Conservation (phyloP, 495 filamentous ascomycete genomes). For the Tuber melanosporum region DNA sequence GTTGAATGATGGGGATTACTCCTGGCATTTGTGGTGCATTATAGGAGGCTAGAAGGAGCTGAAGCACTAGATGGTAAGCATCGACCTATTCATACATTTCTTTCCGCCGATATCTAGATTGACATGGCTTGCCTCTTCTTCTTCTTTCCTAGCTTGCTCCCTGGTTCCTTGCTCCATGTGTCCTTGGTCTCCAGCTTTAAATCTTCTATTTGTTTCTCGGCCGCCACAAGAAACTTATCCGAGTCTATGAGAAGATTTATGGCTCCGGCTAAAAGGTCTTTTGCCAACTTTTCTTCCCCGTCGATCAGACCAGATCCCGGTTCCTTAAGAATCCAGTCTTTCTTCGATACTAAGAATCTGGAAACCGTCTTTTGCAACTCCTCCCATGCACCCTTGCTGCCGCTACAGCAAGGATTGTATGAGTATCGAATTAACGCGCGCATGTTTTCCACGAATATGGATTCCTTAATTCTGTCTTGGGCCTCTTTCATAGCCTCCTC, state of each 20-base stretch:
- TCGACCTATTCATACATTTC: not conserved
- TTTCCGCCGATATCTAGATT: not conserved
- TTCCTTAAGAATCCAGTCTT: not conserved
- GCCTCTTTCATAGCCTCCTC: not conserved
- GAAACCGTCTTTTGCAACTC: not conserved
- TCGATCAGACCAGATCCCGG: not conserved
- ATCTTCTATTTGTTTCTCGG: not conserved
- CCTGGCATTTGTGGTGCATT: not conserved
- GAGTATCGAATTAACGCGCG: not conserved
- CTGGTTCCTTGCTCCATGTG: not conserved
- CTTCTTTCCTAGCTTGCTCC: not conserved
- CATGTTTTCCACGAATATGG: not conserved
- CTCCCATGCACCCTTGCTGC: not conserved
- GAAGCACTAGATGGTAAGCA: not conserved
- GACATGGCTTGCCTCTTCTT: not conserved
- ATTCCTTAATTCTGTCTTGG: not conserved
- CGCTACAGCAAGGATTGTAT: not conserved
- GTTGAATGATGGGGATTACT: not conserved
- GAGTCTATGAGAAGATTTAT: not conserved
- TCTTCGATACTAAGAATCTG: not conserved
- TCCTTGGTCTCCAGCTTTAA: too few species aligned
- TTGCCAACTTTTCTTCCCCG: not conserved
- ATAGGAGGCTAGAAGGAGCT: not conserved
- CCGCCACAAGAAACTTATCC: not conserved
- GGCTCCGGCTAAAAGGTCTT: not conserved